A percentile compares a stretch with the other conserved stretches of the same genome.
Conservation (phyloP, 2,329 filamentous ascomycete species). For the Drechslerella dactyloides region DNA sequence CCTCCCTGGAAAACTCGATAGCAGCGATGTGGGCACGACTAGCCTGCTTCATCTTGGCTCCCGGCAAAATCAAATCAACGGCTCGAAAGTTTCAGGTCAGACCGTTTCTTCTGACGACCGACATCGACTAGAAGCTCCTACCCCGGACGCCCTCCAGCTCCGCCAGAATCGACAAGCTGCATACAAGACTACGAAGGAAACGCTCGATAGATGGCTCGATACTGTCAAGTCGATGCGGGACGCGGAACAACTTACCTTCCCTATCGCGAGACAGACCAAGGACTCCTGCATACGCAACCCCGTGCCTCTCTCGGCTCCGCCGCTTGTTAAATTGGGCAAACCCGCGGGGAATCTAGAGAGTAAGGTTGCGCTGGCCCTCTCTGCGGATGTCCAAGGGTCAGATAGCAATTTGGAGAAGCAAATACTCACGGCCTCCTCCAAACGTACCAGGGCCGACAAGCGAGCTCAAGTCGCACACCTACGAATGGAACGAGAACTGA, state of each 20-base stretch:
- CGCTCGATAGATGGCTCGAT: slow-evolving; percentile 87
- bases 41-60: slow-evolving; percentile 54
- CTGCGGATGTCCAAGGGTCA: neutral
- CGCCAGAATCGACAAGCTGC: slow-evolving; percentile 80
- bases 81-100: neutral
- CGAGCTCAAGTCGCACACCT: slow-evolving; percentile 64
- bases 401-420: slow-evolving; percentile 64
- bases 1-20: slow-evolving; percentile 3
- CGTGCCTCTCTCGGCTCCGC: neutral
- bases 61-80: slow-evolving; percentile 52
- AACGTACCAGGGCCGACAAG: slow-evolving; percentile 63
- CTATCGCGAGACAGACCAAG: slow-evolving; percentile 73
- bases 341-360: slow-evolving; percentile 6
- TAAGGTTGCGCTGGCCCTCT: slow-evolving; percentile 14
- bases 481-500: slow-evolving; percentile 78
- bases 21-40: slow-evolving; percentile 13
- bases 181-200: slow-evolving; percentile 89
- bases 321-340: slow-evolving; percentile 69
- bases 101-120: slow-evolving; percentile 51
- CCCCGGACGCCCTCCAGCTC: slow-evolving; percentile 85
- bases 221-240: slow-evolving; percentile 93
- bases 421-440: slow-evolving; percentile 74
- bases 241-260: slow-evolving; percentile 88
- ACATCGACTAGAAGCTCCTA: slow-evolving; percentile 76
- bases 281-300: slow-evolving; percentile 58